These are phyloP conservation scores for Globisporangium megalacanthum DNA, from an alignment of 352 stramenopile genomes.

Conservation along the genomic window DNA sequence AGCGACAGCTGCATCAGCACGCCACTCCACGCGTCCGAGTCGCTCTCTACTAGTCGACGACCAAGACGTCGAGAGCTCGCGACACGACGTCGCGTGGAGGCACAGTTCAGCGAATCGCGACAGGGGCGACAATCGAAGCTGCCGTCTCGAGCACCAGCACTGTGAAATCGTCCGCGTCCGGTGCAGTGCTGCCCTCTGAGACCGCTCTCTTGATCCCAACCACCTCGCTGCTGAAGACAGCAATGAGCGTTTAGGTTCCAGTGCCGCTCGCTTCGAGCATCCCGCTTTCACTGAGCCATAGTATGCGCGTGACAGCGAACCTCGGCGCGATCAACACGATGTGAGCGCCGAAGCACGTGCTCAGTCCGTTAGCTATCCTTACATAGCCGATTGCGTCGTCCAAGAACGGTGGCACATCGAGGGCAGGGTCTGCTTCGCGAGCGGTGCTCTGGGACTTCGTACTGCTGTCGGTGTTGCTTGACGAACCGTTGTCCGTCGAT, in stretches of 20 bases:
- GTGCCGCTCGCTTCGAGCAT: not conserved
- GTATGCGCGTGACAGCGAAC: slow-evolving; percentile 1
- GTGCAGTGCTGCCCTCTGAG: not conserved
- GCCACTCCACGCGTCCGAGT: no score
- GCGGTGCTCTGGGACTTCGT: no score
- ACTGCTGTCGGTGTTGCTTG: not conserved
- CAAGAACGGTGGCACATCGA: not conserved
- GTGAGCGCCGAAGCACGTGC: not conserved
- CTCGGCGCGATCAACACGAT: slow-evolving; percentile 6
- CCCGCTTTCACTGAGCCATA: slow-evolving; percentile 1
- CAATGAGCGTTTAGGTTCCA: not conserved
- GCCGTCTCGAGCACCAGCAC: slow-evolving; percentile 2
- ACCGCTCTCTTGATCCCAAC: slow-evolving; percentile 2
- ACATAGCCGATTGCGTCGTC: not conserved
- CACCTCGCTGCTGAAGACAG: not conserved
- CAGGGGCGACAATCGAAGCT: not conserved
- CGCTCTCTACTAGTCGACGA: slow-evolving; percentile 1
- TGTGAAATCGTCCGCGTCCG: not conserved
- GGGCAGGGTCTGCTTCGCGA: no score
- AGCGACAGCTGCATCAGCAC: not conserved
- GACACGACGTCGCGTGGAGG: slow-evolving; percentile 3
- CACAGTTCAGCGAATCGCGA: not conserved
- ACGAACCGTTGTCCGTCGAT: not conserved
- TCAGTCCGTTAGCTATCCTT: not conserved
- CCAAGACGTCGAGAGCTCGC: not conserved